These are phyloP conservation scores for Carex arenaria DNA, from an alignment of 202 grass and related monocot species.

Conservation along the genomic window DNA sequence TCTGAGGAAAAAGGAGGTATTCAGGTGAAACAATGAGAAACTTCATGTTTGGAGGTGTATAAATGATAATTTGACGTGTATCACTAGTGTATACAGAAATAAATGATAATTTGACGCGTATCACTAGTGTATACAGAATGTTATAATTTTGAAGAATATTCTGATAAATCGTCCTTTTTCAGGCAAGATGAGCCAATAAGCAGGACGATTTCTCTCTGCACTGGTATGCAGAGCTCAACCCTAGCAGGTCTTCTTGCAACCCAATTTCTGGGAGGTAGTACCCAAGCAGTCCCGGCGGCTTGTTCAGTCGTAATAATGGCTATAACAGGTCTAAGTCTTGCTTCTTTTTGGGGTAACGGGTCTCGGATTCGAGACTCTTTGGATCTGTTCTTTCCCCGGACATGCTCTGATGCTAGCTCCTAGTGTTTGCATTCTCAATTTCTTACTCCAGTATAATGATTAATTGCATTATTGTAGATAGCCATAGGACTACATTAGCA, in stretches of 20 bases:
- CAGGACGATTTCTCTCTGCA: slow-evolving; percentile 85
- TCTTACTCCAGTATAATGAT: slow-evolving; percentile 7
- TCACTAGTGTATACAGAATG: not conserved
- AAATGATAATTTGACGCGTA: not conserved
- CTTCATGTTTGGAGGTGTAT: not conserved
- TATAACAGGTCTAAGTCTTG: slow-evolving; percentile 80
- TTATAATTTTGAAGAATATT: not conserved
- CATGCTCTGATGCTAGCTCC: slow-evolving; percentile 13
- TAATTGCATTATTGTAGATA: slow-evolving; percentile 30
- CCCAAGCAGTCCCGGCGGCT: slow-evolving; percentile 81
- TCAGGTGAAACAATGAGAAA: not conserved
- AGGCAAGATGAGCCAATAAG: slow-evolving; percentile 69
- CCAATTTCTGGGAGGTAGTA: slow-evolving; percentile 73
- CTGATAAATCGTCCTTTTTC: not conserved
- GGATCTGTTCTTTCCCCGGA: slow-evolving; percentile 12
- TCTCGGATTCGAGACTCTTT: slow-evolving; percentile 45
- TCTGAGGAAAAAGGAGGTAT: not conserved
- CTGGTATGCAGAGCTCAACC: slow-evolving; percentile 94
- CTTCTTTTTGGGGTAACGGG: slow-evolving; percentile 74
- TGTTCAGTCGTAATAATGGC: slow-evolving; percentile 90
- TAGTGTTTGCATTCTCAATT: not conserved
- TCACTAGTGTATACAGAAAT: not conserved
- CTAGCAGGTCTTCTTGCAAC: slow-evolving; percentile 84
- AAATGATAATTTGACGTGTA: not conserved
- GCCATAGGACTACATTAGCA: slow-evolving; percentile 7